Evolutionary conservation across 2,329 filamentous ascomycete species (phyloP), one percentile per base, ranked within the genome.

Genomic region (Phyllosticta paracitricarpa): DNA sequence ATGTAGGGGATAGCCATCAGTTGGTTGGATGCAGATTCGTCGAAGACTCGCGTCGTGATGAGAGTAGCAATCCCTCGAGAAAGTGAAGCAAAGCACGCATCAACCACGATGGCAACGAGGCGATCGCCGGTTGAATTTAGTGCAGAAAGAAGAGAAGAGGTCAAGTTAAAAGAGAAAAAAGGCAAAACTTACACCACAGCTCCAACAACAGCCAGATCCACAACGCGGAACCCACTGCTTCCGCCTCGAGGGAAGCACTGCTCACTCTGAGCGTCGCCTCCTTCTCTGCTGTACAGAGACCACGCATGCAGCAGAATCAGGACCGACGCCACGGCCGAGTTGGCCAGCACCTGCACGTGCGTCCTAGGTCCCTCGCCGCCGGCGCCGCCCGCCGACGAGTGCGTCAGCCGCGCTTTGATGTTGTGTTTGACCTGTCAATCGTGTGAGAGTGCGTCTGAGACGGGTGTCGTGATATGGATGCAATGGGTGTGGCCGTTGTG

Each of bases 331-430:
- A 89, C 84, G 52, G 87, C 77, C 0, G 91, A 96, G 75, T 97
- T 97, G 55, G 92, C 91, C 26, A 97, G 80, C 9, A 97, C 90
- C 81, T 97, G 93, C 33, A 94, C 78, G 72, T 95, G 88, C 12
- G 87, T 95, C 62, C 93, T 83, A 6, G 91, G 82, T 0, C 89
- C 89, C 74, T 97, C 92, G 63, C 90, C 90, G 56, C 89, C 90
- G 0, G 83, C 78, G 17, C 82, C 79, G 62, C 91, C 92, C 54
- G 83, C 83, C 2, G 91, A 84, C 55, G 87, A 87, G 63, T 96
- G 77, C 0, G 94, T 97, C 66, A 97, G 78, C 51, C 81, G 83
- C 2, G 89, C 84, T 76, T 99, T 99, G 69, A 91, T 79, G 65
- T 89, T 82, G 71, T 97, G 87, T 74, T 97, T 97, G 68, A 96